Conservation (phyloP, 129 eudicot genomes). For the Mikania micrantha region DNA sequence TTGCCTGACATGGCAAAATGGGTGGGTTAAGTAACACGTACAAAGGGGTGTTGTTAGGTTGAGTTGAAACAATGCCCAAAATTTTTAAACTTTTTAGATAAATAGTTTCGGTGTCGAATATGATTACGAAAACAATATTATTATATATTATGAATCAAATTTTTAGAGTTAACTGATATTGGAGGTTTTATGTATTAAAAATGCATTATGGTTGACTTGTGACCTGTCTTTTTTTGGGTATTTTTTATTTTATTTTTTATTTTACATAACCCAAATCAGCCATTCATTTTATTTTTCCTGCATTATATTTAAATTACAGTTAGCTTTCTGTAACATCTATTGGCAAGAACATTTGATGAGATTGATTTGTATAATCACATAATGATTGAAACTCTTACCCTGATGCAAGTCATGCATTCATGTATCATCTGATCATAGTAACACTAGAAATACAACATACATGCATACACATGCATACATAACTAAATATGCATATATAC, state of each 20-base stretch:
- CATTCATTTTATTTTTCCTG: neutral
- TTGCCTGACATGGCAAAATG: too few species aligned
- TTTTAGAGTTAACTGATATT: neutral
- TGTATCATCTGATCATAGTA: neutral
- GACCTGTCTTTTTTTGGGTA: neutral
- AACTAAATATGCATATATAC: too few species aligned
- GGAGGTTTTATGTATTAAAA: neutral
- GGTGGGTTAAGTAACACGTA: too few species aligned
- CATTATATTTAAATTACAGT: neutral
- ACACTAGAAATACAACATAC: neutral
- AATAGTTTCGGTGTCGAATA: too few species aligned
- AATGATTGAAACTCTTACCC: neutral
- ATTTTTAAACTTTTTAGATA: too few species aligned
- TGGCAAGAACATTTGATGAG: slow-evolving; percentile 4
- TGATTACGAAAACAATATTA: neutral
- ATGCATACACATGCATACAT: neutral
- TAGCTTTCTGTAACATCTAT: slow-evolving; percentile 1
- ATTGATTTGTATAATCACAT: slow-evolving; percentile 7
- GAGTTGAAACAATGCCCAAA: too few species aligned
- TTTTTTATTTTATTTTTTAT: neutral
- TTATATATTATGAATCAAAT: too few species aligned
- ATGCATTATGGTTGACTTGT: neutral
- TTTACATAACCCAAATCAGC: neutral
- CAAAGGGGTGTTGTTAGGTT: too few species aligned
- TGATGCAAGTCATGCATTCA: neutral